Base-by-base conservation (phyloP, 768 basidiomycete species). In the Pulveroboletus frians region DNA sequence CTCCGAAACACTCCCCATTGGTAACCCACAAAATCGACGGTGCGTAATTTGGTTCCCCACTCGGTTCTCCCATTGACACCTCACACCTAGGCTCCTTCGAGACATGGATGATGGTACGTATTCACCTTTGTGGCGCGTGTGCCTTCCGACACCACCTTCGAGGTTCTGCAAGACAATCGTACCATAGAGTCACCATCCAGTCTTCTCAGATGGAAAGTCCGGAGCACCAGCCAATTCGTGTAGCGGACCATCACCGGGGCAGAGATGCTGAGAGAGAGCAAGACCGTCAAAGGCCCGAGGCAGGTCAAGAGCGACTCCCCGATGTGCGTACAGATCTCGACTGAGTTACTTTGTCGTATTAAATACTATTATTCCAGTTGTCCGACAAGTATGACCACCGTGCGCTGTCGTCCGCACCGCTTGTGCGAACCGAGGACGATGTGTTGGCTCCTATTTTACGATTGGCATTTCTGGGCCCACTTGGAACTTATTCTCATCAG, bases 141-240 rank as follows among this genome's bases (percentile, higher is more conserved):
- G 27, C 31, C 41, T 39, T 32, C 46, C 52, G 27, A 62, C 34
- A 1, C 23, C 35, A 20, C 42, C 29, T 34, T 77, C 79, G 82
- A 68, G 67, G 75, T 45, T 67, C 80, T 39, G 61, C 79, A 9
- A 76, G 88, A 49, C 78, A 85, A 20, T 76, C 81, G 5, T 91
- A 88, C 62, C 80, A 86, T 29, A 76, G 87, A 11, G 74, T 66
- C 14, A 54, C 66, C 26, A 57, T 85, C 21, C 90, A 92, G 58
- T 86, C 88, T 26, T 88, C 90, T 32, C 89, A 92, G 70, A 92
- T 92, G 90, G 90, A 90, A 40, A 91, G 89, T 62, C 92, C 91
- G 67, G 87, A 89, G 62, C 90, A 91, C 59, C 90, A 92, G 56
- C 88, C 89, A 10, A 69, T 84, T 57, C 85, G 87, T 46, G 72